A percentile compares a stretch with the other conserved stretches of the same genome.
Evolutionary conservation across 2,329 filamentous ascomycete species (phyloP).

Genomic region (Phialemonium atrogriseum): DNA sequence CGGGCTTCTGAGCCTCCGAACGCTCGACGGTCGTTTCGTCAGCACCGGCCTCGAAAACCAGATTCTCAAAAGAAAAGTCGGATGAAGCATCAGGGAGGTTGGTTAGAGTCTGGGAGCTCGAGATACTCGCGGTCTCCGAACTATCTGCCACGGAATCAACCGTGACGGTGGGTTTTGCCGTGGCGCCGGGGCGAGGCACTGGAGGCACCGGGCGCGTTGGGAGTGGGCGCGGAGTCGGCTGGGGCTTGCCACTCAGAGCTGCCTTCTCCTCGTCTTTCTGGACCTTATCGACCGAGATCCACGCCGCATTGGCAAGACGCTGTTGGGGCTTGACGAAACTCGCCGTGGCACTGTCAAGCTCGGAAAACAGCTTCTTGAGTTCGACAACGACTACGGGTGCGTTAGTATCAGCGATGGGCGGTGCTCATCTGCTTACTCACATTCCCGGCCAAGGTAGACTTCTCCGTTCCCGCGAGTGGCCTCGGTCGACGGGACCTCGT

Average conservation of each 20-base stretch:
- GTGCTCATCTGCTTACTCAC: conserved; percentile 43
- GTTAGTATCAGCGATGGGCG: conserved; percentile 8
- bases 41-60: conserved; percentile 4
- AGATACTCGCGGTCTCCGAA: conserved; percentile 34
- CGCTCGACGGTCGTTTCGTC: conserved; percentile 18
- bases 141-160: conserved; percentile 18
- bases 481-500: conserved; percentile 59
- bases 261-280: neutral
- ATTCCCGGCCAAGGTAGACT: conserved; percentile 51
- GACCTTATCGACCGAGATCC: conserved; percentile 33
- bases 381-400: conserved; percentile 58
- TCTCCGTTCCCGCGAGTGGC: conserved; percentile 24
- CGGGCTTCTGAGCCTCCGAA: too few species aligned
- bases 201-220: conserved; percentile 36
- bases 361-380: conserved; percentile 60
- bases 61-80: conserved; percentile 23
- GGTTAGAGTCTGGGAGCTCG: conserved; percentile 45
- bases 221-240: conserved; percentile 35
- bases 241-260: conserved; percentile 1
- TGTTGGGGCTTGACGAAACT: conserved; percentile 62
- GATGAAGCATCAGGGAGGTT: conserved; percentile 30
- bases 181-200: conserved; percentile 12
- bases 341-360: conserved; percentile 56
- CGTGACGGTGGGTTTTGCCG: conserved; percentile 10
- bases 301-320: conserved; percentile 70